A percentile compares a stretch with the other conserved stretches of the same genome.
Conservation (phyloP, 441 rosid genomes). For the Corymbia citriodora region DNA sequence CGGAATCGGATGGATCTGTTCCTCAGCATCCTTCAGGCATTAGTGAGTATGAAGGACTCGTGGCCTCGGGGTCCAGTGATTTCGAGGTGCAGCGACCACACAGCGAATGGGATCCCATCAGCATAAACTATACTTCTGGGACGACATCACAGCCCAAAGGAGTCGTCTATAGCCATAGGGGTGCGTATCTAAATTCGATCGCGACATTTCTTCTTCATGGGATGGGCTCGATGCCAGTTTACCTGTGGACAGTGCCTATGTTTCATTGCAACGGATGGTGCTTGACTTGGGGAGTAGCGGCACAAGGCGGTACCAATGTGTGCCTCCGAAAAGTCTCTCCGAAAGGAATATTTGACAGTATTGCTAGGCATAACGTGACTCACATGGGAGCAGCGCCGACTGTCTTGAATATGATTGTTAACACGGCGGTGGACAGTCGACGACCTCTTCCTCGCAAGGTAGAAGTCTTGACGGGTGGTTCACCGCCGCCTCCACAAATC, state of each 20-base stretch:
- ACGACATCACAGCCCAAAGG: constrained; percentile 74
- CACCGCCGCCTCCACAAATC: constrained; percentile 56
- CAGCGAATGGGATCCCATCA: constrained; percentile 72
- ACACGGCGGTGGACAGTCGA: constrained; percentile 21
- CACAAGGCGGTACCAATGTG: constrained; percentile 62
- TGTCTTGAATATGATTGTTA: constrained; percentile 56
- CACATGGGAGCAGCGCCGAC: constrained; percentile 79
- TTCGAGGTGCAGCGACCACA: constrained; percentile 39
- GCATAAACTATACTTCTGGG: constrained; percentile 66
- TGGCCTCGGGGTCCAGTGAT: constrained; percentile 26
- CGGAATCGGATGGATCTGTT: constrained; percentile 23
- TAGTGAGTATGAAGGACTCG: constrained; percentile 40
- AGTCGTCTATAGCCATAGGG: constrained; percentile 71
- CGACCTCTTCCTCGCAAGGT: constrained; percentile 44
- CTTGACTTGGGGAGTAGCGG: constrained; percentile 66
- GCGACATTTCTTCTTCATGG: constrained; percentile 48
- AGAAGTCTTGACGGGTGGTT: constrained; percentile 52
- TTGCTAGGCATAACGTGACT: constrained; percentile 37
- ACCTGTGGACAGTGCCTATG: constrained; percentile 74
- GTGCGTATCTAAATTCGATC: constrained; percentile 63
- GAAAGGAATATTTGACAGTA: constrained; percentile 40
- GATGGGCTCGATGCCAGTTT: constrained; percentile 44
- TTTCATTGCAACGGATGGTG: constrained; percentile 88
- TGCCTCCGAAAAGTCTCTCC: constrained; percentile 47
- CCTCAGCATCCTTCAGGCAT: not conserved